A percentile compares a stretch with the other conserved stretches of the same genome.
Evolutionary conservation across 2,329 filamentous ascomycete species (phyloP).

Genomic region (Ceratocystis smalleyi): DNA sequence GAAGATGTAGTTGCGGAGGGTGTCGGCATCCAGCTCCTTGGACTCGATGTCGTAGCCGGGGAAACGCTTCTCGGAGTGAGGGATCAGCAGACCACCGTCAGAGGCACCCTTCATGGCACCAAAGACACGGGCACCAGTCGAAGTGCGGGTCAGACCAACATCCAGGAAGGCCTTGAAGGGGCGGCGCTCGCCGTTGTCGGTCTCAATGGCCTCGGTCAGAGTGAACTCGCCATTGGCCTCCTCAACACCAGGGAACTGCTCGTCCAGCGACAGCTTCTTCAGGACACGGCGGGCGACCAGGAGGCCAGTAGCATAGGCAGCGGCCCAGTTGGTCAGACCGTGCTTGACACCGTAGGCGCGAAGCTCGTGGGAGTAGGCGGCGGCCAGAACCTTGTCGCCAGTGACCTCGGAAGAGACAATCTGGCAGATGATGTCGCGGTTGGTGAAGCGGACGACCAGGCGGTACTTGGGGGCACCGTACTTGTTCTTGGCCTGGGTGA

Average conservation of each 20-base stretch:
- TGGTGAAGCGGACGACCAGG: slow-evolving; percentile 97
- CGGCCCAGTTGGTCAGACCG: slow-evolving; percentile 99
- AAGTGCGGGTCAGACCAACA: slow-evolving; percentile 92
- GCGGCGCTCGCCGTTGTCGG: slow-evolving; percentile 79
- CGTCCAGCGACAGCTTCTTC: slow-evolving; percentile 89
- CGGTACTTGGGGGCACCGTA: slow-evolving; percentile 99
- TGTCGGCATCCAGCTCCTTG: slow-evolving; percentile 96
- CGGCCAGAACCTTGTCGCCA: slow-evolving; percentile 89
- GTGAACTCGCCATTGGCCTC: slow-evolving; percentile 93
- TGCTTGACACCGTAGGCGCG: slow-evolving; percentile 94
- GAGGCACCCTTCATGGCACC: slow-evolving; percentile 99
- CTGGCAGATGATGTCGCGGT: slow-evolving; percentile 98
- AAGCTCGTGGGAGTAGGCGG: slow-evolving; percentile 95
- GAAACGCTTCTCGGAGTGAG: slow-evolving; percentile 99
- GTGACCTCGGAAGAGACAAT: slow-evolving; percentile 92
- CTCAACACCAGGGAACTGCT: slow-evolving; percentile 88
- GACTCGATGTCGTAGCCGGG: slow-evolving; percentile 92
- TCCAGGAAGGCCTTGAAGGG: slow-evolving; percentile 99
- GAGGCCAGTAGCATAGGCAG: slow-evolving; percentile 91
- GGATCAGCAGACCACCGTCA: slow-evolving; percentile 90
- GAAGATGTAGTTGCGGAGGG: slow-evolving; percentile 98
- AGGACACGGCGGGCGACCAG: slow-evolving; percentile 92
- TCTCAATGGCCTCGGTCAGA: slow-evolving; percentile 86
- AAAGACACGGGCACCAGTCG: slow-evolving; percentile 96
- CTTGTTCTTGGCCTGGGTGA: slow-evolving; percentile 99